Base-by-base conservation (phyloP, 2,329 filamentous ascomycete species). In the Scedosporium boydii region DNA sequence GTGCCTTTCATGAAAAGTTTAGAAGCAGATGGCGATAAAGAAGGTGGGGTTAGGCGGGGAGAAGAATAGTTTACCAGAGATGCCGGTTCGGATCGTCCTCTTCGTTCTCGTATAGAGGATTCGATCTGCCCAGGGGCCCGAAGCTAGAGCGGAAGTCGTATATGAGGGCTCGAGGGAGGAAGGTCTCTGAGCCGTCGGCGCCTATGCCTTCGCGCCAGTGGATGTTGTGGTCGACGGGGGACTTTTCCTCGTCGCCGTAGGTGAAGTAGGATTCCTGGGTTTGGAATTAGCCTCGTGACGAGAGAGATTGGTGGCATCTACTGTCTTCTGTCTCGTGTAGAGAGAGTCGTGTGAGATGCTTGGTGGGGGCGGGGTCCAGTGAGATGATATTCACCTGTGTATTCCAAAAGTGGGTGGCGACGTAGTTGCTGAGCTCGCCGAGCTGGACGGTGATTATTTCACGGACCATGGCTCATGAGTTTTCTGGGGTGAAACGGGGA, bases 371-470 rank as follows among this genome's bases (percentile, higher is more conserved):
- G 51, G 21, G 14, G 29, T 34, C 29, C 44, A 46, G n/a, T 12
- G 48, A 27, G 27, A n/a, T 12, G 38, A 29, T 59, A 21, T 71
- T 66, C 70, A 91, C 90, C 80, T 96, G 93, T 5, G 90, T 82
- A 70, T 99, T 99, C 95, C 95, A 99, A 74, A 97, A 99, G 77
- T 99, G 95, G 0, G 93, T 96, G 34, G 89, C 93, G 23, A 96
- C 78, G 70, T 97, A 96, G 74, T 99, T 99, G 73, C 90, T 93
- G 71, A 90, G 87, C 72, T 96, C 89, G 53, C 95, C 95, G 64
- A 98, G 86, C 80, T 99, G 95, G 56, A 99, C 80, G 0, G 93
- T 97, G 65, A 99, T 81, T 65, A 98, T 91, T 76, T 99, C 95
- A 76, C 93, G 91, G 6, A 62, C 60, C 95, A 99, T 98, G 18